Conservation (phyloP, 2,329 filamentous ascomycete species). For the Beauveria australis region DNA sequence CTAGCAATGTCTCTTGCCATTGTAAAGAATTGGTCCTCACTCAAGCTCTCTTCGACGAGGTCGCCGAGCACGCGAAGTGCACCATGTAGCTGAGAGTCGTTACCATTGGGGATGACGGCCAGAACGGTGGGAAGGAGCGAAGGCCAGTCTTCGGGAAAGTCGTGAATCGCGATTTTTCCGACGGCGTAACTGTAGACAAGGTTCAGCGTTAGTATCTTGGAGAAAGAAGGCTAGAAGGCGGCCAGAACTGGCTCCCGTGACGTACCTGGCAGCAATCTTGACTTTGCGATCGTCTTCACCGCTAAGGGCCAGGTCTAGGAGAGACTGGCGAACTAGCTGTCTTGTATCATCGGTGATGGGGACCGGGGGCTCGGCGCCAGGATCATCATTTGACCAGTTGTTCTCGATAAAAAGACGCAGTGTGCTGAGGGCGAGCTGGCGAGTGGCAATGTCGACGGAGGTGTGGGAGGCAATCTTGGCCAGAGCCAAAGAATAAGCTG, state of each 20-base stretch:
- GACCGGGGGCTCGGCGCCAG: conserved; percentile 54
- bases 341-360: conserved; percentile 68
- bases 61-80: conserved; percentile 82
- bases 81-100: conserved; percentile 76
- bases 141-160: conserved; percentile 96
- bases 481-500: conserved; percentile 70
- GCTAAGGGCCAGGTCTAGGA: conserved; percentile 71
- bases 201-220: not conserved
- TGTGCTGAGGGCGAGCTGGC: conserved; percentile 73
- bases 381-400: conserved; percentile 73
- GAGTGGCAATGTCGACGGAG: conserved; percentile 63
- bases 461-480: conserved; percentile 72
- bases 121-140: conserved; percentile 74
- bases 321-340: conserved; percentile 58
- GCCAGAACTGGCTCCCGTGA: not conserved
- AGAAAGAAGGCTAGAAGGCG: not conserved
- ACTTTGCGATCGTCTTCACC: conserved; percentile 73
- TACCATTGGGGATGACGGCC: conserved; percentile 65
- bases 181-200: conserved; percentile 53
- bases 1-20: conserved; percentile 81
- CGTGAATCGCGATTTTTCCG: conserved; percentile 86
- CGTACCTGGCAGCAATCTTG: conserved; percentile 78
- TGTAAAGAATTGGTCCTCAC: conserved; percentile 88
- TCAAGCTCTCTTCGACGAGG: conserved; percentile 87
- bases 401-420: conserved; percentile 77